phyloP scores from a whole-genome alignment of 805 yeast species.

The Suhomyces sp. region DNA sequence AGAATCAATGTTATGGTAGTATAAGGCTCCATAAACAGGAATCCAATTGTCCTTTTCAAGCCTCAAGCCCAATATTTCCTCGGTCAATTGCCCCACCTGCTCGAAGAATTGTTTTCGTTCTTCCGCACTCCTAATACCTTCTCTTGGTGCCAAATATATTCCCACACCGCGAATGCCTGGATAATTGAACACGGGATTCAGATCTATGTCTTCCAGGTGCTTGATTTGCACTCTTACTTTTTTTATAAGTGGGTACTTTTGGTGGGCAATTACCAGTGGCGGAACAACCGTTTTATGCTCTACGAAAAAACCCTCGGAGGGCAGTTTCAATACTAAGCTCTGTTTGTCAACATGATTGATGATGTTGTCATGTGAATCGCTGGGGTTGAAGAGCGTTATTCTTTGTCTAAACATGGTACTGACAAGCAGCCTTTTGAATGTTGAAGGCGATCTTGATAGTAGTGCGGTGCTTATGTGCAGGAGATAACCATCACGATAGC shows the following conservation, averaged over 20 bases:
- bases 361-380: conserved; percentile 20
- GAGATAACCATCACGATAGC: background rate
- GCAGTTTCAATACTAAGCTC: conserved; percentile 2
- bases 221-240: conserved; percentile 21
- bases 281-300: conserved; percentile 4
- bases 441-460: background rate
- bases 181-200: conserved; percentile 24
- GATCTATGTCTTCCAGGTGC: background rate
- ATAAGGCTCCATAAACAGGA: conserved; percentile 26
- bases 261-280: background rate
- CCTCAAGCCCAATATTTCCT: conserved; percentile 17
- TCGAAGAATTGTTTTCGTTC: conserved; percentile 16
- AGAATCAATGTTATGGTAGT: conserved; percentile 16
- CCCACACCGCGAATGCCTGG: conserved; percentile 24
- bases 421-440: background rate
- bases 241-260: conserved; percentile 14
- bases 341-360: conserved; percentile 11
- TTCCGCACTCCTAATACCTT: background rate
- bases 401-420: conserved; percentile 26
- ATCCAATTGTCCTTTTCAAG: conserved; percentile 22
- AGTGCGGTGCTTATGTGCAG: background rate
- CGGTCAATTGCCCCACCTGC: conserved; percentile 15
- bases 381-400: conserved; percentile 29
- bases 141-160: conserved; percentile 28
- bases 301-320: conserved; percentile 4